These are phyloP conservation scores for Globisporangium takayamanum DNA, from an alignment of 352 stramenopile species.

Conservation along the genomic window DNA sequence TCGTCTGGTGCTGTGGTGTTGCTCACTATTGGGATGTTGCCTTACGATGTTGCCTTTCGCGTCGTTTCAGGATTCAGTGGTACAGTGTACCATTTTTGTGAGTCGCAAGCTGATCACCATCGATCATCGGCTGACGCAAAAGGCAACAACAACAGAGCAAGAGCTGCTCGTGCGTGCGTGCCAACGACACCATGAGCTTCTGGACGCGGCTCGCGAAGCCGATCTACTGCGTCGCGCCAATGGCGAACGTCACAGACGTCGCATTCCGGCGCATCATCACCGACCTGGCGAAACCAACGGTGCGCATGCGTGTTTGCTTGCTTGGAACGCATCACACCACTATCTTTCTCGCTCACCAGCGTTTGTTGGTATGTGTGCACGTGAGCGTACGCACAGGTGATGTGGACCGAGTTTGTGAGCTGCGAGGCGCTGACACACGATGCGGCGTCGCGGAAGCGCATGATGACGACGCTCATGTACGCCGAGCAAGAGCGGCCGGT, in stretches of 20 bases:
- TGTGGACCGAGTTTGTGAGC: constrained; percentile 86
- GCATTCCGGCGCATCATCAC: constrained; percentile 68
- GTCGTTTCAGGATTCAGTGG: background rate
- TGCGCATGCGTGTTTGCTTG: constrained; percentile 4
- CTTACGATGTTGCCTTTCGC: too few relatives aligned
- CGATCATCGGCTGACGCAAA: background rate
- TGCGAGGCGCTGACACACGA: constrained; percentile 76
- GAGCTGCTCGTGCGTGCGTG: too few relatives aligned
- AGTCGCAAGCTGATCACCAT: background rate
- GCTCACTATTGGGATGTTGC: too few relatives aligned
- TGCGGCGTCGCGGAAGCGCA: constrained; percentile 44
- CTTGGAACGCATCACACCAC: background rate
- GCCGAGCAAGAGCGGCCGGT: constrained; percentile 64
- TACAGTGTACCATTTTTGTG: background rate
- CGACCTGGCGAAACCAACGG: constrained; percentile 70
- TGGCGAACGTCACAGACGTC: constrained; percentile 80
- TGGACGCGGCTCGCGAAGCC: constrained; percentile 55
- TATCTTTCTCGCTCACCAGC: too few relatives aligned
- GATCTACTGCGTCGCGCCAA: constrained; percentile 77
- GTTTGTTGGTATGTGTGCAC: background rate
- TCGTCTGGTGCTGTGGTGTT: too few relatives aligned
- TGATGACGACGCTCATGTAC: constrained; percentile 77
- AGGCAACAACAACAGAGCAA: background rate
- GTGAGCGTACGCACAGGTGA: constrained; percentile 22
- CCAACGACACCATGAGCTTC: constrained; percentile 31